These are phyloP conservation scores for Kwoniella shandongensis DNA, from an alignment of 768 basidiomycete species.

Conservation along the genomic window DNA sequence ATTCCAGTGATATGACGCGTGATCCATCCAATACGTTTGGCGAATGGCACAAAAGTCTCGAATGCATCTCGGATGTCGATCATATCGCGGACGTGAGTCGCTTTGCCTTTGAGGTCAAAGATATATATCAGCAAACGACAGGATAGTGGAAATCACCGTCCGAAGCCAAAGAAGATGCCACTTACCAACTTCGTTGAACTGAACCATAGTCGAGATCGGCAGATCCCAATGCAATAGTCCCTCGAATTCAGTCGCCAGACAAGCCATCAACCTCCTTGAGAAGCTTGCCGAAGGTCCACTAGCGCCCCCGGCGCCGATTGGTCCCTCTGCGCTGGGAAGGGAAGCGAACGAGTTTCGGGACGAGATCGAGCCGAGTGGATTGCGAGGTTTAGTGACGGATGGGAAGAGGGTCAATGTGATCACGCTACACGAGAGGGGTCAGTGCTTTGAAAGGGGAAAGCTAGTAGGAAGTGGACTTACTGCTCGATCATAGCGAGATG, in stretches of 20 bases:
- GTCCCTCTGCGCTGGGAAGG: neutral
- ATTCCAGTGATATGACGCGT: constrained; percentile 31
- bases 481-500: constrained; percentile 43
- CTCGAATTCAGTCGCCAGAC: constrained; percentile 26
- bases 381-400: constrained; percentile 12
- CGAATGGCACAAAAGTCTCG: constrained; percentile 42
- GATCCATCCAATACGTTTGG: constrained; percentile 31
- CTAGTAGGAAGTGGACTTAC: constrained; percentile 24
- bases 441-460: constrained; percentile 3
- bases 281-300: constrained; percentile 17
- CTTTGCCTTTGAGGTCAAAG: constrained; percentile 27
- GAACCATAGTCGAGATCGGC: constrained; percentile 32
- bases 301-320: neutral
- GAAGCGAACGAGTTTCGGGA: constrained; percentile 1
- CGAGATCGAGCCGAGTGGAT: neutral
- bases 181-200: constrained; percentile 48
- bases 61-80: constrained; percentile 40
- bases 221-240: constrained; percentile 34
- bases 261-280: constrained; percentile 9
- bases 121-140: neutral
- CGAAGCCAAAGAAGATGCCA: neutral
- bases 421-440: constrained; percentile 12
- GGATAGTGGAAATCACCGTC: neutral
- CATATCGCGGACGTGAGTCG: constrained; percentile 34
- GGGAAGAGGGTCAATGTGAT: constrained; percentile 29